Base-by-base conservation (phyloP, 1,139 yeast species). In the Nadsonia commutata region DNA sequence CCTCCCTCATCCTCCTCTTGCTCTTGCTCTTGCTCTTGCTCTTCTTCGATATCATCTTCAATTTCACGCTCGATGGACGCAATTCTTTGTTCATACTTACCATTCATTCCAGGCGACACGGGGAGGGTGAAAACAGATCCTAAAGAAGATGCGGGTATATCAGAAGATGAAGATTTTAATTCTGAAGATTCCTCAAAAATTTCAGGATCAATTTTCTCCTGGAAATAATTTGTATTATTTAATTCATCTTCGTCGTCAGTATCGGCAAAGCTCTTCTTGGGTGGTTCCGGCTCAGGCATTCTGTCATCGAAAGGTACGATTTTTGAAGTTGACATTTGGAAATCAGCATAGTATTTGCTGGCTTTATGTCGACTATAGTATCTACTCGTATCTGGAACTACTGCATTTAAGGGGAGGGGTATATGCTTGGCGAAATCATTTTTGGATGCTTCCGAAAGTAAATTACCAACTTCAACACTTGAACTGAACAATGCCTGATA, bases 51-150 rank as follows among this genome's bases (percentile, higher is more conserved):
- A 13, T 56, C 55, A 42, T 53, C 58, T 16, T 50, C 52, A 8
- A 53, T 44, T 13, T 55, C 53, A 19, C 51, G 54, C 16, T 48
- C 50, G 20, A 53, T 31, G 8, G 45, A 40, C 3, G 47, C 49
- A 1, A 48, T 43, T 22, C 33, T 39, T 2, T 38, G 44, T 31
- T 40, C 49, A 19, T 9, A 2, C n/a, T 37, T 18, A 18, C 20
- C 18, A 19, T 20, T 36, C 13, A 11, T 13, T 8, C 16, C 16
- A 16, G 33, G 33, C 16, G 33, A 27, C 16, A 11, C 33, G 3
- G 33, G 33, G 16, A 16, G 33, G 33, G 33, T 27, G 33, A 27
- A 27, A 27, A 27, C 33, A 27, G 33, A 27, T 4, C 16, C n/a
- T 13, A 16, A 27, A 3, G 33, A 27, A 27, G 16, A 4, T 13